Conservation (phyloP, 805 yeast genomes). For the Saccharomyces eubayanus region DNA sequence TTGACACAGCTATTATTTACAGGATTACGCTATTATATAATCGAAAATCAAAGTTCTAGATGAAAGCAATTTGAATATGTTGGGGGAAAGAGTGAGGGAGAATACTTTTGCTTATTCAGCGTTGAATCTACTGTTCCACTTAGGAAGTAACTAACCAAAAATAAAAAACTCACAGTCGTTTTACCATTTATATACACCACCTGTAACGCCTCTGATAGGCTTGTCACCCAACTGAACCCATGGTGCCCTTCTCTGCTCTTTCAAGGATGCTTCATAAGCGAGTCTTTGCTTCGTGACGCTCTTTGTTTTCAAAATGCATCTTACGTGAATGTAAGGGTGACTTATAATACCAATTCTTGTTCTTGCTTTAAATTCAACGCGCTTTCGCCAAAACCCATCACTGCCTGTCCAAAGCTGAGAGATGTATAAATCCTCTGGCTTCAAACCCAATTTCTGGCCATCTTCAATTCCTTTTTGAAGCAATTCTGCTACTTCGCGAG, state of each 20-base stretch:
- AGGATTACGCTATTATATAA: not conserved
- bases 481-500: slow-evolving; percentile 70
- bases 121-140: not conserved
- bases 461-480: slow-evolving; percentile 65
- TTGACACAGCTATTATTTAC: not conserved
- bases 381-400: slow-evolving; percentile 66
- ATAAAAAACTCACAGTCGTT: not conserved
- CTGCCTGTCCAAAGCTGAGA: slow-evolving; percentile 86
- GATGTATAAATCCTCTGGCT: slow-evolving; percentile 57
- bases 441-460: slow-evolving; percentile 50
- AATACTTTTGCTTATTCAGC: not conserved
- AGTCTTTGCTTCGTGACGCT: slow-evolving; percentile 51
- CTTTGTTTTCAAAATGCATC: slow-evolving; percentile 63
- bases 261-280: slow-evolving; percentile 48
- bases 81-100: not conserved
- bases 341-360: slow-evolving; percentile 76
- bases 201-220: slow-evolving; percentile 40
- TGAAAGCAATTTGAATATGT: not conserved
- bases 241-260: slow-evolving; percentile 44
- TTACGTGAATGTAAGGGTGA: slow-evolving; percentile 73
- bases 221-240: slow-evolving; percentile 39
- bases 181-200: slow-evolving; percentile 53
- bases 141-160: not conserved
- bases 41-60: not conserved
- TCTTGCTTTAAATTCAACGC: slow-evolving; percentile 80